These are phyloP conservation scores for Ophiostoma quercus DNA, from an alignment of 2,329 filamentous ascomycete genomes.

Conservation along the genomic window DNA sequence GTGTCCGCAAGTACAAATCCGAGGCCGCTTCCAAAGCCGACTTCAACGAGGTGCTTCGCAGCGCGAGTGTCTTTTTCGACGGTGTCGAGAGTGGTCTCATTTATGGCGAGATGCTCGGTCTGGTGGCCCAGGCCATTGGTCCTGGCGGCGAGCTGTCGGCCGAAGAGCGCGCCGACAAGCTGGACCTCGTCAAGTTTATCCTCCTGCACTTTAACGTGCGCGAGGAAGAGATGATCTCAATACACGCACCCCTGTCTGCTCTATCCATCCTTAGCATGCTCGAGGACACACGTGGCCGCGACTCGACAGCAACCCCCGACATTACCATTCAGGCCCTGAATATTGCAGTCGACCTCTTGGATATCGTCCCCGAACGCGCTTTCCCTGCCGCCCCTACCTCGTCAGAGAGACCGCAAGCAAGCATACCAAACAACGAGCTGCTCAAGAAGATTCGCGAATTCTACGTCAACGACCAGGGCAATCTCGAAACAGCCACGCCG, in stretches of 20 bases:
- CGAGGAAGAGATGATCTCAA: conserved; percentile 90
- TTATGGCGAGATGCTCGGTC: conserved; percentile 71
- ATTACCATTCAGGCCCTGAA: conserved; percentile 37
- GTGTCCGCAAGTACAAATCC: conserved; percentile 68
- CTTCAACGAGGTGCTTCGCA: conserved; percentile 81
- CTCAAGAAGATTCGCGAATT: conserved; percentile 59
- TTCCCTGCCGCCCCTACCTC: conserved; percentile 41
- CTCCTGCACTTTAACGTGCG: conserved; percentile 83
- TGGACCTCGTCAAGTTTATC: conserved; percentile 75
- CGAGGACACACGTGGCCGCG: conserved; percentile 45
- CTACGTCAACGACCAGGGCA: conserved; percentile 66
- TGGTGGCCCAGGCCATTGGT: conserved; percentile 58
- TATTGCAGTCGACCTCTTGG: conserved; percentile 55
- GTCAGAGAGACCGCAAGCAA: conserved; percentile 11
- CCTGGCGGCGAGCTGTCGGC: conserved; percentile 41
- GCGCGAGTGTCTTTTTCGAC: conserved; percentile 94
- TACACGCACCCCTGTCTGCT: conserved; percentile 73
- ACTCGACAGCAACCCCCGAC: conserved; percentile 24
- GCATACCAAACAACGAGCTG: conserved; percentile 45
- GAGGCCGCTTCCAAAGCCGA: conserved; percentile 60
- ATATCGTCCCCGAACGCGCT: conserved; percentile 59
- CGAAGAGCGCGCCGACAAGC: conserved; percentile 53
- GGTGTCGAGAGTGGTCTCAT: conserved; percentile 92
- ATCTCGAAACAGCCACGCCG: conserved; percentile 54
- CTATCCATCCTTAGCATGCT: conserved; percentile 61